These are phyloP conservation scores for Phlebiopsis flavidoalba DNA, from an alignment of 768 basidiomycete genomes.

Conservation along the genomic window DNA sequence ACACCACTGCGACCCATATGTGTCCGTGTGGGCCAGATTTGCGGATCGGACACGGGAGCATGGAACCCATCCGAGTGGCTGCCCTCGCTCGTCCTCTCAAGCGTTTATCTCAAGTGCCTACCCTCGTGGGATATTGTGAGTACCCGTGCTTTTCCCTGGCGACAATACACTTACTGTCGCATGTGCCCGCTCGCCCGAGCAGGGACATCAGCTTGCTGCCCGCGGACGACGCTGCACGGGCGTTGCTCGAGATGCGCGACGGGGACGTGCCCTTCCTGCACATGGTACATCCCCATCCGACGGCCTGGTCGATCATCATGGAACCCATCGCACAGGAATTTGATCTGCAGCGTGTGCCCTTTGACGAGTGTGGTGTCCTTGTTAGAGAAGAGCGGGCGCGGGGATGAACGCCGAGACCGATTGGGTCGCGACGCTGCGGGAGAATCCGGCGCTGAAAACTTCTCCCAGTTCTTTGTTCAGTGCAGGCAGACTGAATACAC, in stretches of 20 bases:
- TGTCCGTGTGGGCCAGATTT: conserved; percentile 34
- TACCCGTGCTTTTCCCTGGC: neutral
- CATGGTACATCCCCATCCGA: conserved; percentile 21
- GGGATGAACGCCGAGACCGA: conserved; percentile 1
- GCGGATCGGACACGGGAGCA: conserved; percentile 30
- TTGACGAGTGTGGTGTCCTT: conserved; percentile 20
- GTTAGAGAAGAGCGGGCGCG: conserved; percentile 8
- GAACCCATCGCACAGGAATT: conserved; percentile 13
- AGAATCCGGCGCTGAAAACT: conserved; percentile 18
- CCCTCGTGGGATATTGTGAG: conserved; percentile 4
- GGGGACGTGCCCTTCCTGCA: conserved; percentile 9
- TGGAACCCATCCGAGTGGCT: conserved; percentile 36
- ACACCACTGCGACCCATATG: conserved; percentile 23
- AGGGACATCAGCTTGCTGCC: conserved; percentile 24
- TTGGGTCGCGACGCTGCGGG: conserved; percentile 9
- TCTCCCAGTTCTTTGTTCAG: conserved; percentile 16
- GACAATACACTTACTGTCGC: neutral
- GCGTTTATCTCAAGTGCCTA: conserved; percentile 8
- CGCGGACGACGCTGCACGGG: conserved; percentile 20
- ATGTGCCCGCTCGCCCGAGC: neutral
- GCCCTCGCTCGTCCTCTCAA: conserved; percentile 27
- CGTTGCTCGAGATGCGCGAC: conserved; percentile 19
- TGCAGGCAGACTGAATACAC: neutral
- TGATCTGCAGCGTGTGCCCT: conserved; percentile 21
- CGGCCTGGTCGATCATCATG: conserved; percentile 18